Percentiles rank a stretch among this genome's conserved stretches.
Evolutionary conservation across 2,329 filamentous ascomycete species (phyloP).

Genomic region (Falciphora oryzae): DNA sequence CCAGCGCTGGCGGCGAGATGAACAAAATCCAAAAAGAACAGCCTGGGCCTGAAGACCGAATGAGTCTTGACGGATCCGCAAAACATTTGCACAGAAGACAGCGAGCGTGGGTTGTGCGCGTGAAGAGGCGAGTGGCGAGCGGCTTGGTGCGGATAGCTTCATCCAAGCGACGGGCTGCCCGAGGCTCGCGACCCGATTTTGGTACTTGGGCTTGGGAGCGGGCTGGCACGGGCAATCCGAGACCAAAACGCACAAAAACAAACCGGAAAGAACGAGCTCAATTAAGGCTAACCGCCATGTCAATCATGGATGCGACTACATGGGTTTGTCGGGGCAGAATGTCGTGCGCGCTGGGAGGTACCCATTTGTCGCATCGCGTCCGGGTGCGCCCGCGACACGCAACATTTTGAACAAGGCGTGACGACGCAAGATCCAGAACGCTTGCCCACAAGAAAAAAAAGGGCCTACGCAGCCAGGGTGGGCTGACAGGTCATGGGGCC

Average conservation of each 20-base stretch:
- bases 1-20: no score
- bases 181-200: neutral
- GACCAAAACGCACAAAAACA: neutral
- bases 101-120: conserved; percentile 1
- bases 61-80: no score
- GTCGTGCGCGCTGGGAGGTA: no score
- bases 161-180: neutral
- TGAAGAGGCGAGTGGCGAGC: neutral
- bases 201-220: conserved; percentile 4
- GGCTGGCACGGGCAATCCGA: neutral
- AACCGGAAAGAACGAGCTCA: neutral
- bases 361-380: no score
- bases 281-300: neutral
- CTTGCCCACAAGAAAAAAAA: neutral
- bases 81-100: no score
- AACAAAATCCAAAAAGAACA: no score
- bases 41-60: no score
- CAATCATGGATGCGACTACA: neutral
- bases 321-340: neutral
- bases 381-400: neutral
- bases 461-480: neutral
- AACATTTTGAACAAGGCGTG: neutral
- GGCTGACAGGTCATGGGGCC: neutral
- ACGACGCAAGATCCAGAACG: neutral
- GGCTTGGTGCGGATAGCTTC: conserved; percentile 9